phyloP scores from a whole-genome alignment of 2,329 filamentous ascomycete genomes.

The Neopestalotiopsis sp. region DNA sequence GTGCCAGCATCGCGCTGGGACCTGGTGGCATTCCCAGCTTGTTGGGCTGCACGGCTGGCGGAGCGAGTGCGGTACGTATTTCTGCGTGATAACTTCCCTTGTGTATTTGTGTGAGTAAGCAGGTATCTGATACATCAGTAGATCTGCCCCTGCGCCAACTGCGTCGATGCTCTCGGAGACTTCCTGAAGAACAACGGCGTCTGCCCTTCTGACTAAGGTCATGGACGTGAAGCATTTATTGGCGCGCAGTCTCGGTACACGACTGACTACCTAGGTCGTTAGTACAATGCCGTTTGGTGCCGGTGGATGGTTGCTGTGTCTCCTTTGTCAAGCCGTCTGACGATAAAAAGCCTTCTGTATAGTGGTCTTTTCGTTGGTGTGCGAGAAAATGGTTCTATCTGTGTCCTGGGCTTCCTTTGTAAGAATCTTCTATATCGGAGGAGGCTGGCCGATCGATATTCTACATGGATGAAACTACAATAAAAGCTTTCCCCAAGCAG shows the following conservation, averaged over 20 bases:
- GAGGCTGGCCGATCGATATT: neutral
- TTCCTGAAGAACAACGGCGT: neutral
- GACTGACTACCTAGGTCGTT: neutral
- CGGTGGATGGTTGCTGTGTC: neutral
- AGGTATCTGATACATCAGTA: neutral
- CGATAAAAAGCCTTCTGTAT: neutral
- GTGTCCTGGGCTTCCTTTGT: neutral
- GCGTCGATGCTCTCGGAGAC: neutral
- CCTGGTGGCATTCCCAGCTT: neutral
- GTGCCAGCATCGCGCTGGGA: neutral
- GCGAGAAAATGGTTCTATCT: neutral
- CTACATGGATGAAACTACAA: neutral
- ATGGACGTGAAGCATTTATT: neutral
- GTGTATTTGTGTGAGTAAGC: neutral
- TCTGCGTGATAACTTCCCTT: neutral
- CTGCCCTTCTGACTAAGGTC: neutral
- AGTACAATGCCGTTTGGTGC: neutral
- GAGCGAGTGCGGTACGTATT: slow-evolving; percentile 1
- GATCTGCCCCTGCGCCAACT: slow-evolving; percentile 8
- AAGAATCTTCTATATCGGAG: neutral
- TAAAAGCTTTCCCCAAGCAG: neutral
- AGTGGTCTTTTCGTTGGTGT: neutral
- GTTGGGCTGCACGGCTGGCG: slow-evolving; percentile 1
- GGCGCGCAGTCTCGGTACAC: neutral
- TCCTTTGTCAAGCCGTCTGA: neutral